Evolutionary conservation across 2,329 filamentous ascomycete species (phyloP), one percentile per base, ranked within the genome.

Genomic region (Paradendryphiella salina): DNA sequence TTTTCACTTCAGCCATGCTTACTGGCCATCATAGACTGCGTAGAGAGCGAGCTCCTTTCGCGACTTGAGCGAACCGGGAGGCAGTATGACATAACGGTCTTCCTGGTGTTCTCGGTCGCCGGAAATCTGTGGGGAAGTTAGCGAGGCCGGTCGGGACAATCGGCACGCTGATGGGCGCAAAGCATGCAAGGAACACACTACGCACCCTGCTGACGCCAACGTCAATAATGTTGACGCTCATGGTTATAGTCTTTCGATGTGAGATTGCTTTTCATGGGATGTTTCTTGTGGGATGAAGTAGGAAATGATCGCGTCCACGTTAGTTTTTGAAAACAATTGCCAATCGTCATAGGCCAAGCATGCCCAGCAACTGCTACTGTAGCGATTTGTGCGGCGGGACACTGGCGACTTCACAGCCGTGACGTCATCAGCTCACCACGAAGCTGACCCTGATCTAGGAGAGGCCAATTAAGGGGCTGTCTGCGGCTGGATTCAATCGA

Each of bases 11-110:
- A 31, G 5, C 3, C 9, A 9, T 17, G 48, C 61, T 28, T 60
- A 66, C 63, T 66, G 63, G 28, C 63, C 63, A 43, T 66, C 63
- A 31, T 60, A 62, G 1, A 66, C 60, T 10, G 56, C 63, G 29
- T 57, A 66, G 9, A 66, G 35, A 6, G 60, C 61, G 29, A 66
- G 47, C 9, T 64, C 51, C 36, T 64, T 63, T n/a, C 59, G 52
- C 9, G 63, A 60, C 14, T 57, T 60, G 2, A 66, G 20, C 4
- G 49, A 45, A 34, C 61, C 60, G 10, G 61, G 56, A 23, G 46
- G 34, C 20, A 64, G 42, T 4, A 50, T 50, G 7, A 60, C 56
- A 35, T 60, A 63, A 14, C 63, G 52, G 49, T 66, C 63, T 44
- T 66, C 61, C 28, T 66, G 63, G 26, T 62, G 50, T 29, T 53